These are phyloP conservation scores for Aspergillus homomorphus DNA, from an alignment of 495 filamentous ascomycete species.

Conservation along the genomic window DNA sequence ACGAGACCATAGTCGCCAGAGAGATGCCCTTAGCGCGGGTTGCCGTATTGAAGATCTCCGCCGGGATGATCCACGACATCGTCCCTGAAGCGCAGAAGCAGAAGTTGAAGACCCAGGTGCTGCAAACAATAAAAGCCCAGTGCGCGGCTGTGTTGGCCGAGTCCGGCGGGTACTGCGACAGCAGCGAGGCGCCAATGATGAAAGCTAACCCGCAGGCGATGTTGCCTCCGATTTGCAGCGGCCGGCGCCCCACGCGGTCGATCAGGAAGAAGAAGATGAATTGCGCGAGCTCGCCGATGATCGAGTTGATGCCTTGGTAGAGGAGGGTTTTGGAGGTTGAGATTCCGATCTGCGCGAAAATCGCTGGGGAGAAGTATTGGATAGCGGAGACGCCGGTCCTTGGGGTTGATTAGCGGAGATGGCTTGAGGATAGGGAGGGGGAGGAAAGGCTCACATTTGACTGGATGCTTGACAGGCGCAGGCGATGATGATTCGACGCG, in stretches of 20 bases:
- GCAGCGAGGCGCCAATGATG: conserved; percentile 6
- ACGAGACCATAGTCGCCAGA: conserved; percentile 55
- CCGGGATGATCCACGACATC: conserved; percentile 38
- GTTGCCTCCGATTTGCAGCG: conserved; percentile 8
- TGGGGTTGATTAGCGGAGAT: background rate
- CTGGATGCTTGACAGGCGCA: conserved; percentile 57
- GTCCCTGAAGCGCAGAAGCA: conserved; percentile 11
- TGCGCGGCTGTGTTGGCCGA: conserved; percentile 5
- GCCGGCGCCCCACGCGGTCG: conserved; percentile 10
- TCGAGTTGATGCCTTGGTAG: conserved; percentile 60
- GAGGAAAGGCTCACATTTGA: conserved; percentile 39
- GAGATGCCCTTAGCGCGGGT: conserved; percentile 59
- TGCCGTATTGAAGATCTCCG: conserved; percentile 61
- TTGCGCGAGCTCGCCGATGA: conserved; percentile 46
- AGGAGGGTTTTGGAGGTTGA: conserved; percentile 52
- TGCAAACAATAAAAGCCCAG: conserved; percentile 10
- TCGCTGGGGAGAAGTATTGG: conserved; percentile 60
- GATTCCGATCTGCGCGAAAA: conserved; percentile 61
- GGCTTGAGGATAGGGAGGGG: background rate
- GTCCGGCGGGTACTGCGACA: conserved; percentile 6
- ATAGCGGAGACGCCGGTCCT: conserved; percentile 62
- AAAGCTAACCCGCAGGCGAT: conserved; percentile 10
- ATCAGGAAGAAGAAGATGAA: conserved; percentile 14
- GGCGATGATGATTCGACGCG: conserved; percentile 59
- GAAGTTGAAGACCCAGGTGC: conserved; percentile 14